phyloP scores from a whole-genome alignment of 768 basidiomycete genomes.

The Sutorius australiensis region DNA sequence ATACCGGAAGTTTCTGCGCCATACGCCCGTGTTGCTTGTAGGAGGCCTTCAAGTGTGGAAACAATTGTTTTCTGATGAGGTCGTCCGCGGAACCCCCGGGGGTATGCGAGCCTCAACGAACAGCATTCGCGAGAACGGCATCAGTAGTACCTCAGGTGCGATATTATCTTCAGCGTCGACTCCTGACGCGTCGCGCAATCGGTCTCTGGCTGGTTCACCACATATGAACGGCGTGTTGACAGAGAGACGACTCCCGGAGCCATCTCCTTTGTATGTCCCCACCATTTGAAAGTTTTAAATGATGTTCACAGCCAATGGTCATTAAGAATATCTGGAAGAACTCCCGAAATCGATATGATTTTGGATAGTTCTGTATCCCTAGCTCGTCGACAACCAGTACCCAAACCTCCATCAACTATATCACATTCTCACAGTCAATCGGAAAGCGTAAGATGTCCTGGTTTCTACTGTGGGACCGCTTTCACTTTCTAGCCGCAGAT shows the following conservation, averaged over 20 bases:
- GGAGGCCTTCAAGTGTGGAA: constrained; percentile 88
- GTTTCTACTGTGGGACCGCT: constrained; percentile 6
- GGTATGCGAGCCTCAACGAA: constrained; percentile 13
- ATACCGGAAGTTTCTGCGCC: constrained; percentile 65
- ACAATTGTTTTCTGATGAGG: constrained; percentile 45
- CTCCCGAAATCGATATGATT: constrained; percentile 9
- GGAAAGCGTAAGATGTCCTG: constrained; percentile 42
- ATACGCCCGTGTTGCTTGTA: constrained; percentile 76
- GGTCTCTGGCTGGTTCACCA: constrained; percentile 5
- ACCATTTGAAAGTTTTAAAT: neutral
- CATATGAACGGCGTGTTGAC: constrained; percentile 16
- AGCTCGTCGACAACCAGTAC: constrained; percentile 39
- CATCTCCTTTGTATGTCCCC: constrained; percentile 19
- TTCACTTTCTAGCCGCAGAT: constrained; percentile 25
- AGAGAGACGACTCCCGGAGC: constrained; percentile 18
- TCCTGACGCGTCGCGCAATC: constrained; percentile 14
- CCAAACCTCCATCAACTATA: constrained; percentile 42
- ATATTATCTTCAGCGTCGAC: constrained; percentile 16
- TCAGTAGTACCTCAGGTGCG: constrained; percentile 28
- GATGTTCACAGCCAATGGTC: constrained; percentile 11
- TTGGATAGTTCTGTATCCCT: constrained; percentile 15
- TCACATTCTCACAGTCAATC: constrained; percentile 45
- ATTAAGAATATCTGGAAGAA: constrained; percentile 15
- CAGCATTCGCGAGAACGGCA: constrained; percentile 24
- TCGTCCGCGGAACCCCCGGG: constrained; percentile 26